Base-by-base conservation (phyloP, 2,329 filamentous ascomycete genomes). In the Didymella keratinophila region DNA sequence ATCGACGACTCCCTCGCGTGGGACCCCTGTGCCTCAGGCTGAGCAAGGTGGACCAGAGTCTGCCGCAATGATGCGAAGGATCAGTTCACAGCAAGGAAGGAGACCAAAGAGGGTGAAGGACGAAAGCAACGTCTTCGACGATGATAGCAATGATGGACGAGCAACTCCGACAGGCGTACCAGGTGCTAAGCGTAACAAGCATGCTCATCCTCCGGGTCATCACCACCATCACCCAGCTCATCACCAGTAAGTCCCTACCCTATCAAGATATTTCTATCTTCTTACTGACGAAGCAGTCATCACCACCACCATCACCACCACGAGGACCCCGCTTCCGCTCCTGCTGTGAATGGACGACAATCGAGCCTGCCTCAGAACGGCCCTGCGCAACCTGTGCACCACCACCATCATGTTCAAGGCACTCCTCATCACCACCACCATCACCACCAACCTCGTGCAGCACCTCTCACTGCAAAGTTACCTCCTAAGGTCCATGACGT, bases 61-160 rank as follows among this genome's bases (percentile, higher is more conserved):
- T 50, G 67, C 69, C 39, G 73, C 75, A 14, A 65, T 71, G 61
- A 64, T 76, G 37, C 70, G 72, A 45, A 68, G 75, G 42, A 72
- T 76, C 3, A 73, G 68, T n/a, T 79, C 77, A 10, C 75, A 76
- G 46, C 74, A 72, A 44, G 74, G 72, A 20, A 68, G 72, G 48
- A 77, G 73, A 41, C 61, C 67, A 4, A 76, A 91, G 61, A 91
- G 92, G 74, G 80, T 88, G 2, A 92, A 92, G 71, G 91, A 96
- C 52, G 92, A 95, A 43, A 89, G 92, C 3, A 76, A 76, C 28
- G 85, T 84, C 62, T 82, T 82, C 30, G 92, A 86, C 42, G 75
- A 87, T 60, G 91, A 95, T 57, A 87, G 86, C 56, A 85, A 81
- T 56, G 85, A 84, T 32, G 88, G 87, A 25, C 81, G 87, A 65